Evolutionary conservation across 2,329 filamentous ascomycete species (phyloP).

Genomic region (Colletotrichum lupini): DNA sequence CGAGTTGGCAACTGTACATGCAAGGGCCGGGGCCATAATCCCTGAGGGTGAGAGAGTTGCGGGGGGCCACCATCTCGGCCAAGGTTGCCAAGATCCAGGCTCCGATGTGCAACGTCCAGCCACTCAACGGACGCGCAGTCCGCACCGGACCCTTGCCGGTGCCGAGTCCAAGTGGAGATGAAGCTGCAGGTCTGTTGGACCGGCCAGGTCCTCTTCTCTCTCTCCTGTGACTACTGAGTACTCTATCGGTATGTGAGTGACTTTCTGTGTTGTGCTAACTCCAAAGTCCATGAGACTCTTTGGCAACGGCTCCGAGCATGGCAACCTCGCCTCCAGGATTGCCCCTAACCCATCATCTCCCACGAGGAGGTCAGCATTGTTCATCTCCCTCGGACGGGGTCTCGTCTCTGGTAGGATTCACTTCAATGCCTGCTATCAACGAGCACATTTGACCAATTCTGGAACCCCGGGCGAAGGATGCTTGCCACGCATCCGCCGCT

Average conservation of each 20-base stretch:
- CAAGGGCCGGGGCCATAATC: conserved; percentile 7
- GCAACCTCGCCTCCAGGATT: neutral
- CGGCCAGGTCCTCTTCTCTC: neutral
- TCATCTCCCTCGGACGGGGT: conserved; percentile 23
- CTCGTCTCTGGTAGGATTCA: neutral
- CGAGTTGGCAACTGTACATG: conserved; percentile 11
- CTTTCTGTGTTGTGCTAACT: neutral
- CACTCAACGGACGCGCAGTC: conserved; percentile 24
- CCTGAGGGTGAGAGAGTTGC: neutral
- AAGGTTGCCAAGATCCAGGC: conserved; percentile 18
- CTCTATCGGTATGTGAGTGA: neutral
- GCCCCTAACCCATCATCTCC: neutral
- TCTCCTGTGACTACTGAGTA: neutral
- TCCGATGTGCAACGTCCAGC: conserved; percentile 21
- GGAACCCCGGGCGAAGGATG: conserved; percentile 5
- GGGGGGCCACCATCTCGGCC: conserved; percentile 22
- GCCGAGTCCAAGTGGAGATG: conserved; percentile 25
- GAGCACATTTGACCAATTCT: neutral
- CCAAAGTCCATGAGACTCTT: neutral
- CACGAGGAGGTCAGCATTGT: conserved; percentile 13
- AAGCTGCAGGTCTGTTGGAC: conserved; percentile 16
- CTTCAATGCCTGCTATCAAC: conserved; percentile 4
- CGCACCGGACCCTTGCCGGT: conserved; percentile 14
- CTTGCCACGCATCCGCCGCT: neutral
- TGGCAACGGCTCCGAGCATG: neutral